These are phyloP conservation scores for Colletotrichum abscissum DNA, from an alignment of 2,329 filamentous ascomycete genomes.

Conservation along the genomic window DNA sequence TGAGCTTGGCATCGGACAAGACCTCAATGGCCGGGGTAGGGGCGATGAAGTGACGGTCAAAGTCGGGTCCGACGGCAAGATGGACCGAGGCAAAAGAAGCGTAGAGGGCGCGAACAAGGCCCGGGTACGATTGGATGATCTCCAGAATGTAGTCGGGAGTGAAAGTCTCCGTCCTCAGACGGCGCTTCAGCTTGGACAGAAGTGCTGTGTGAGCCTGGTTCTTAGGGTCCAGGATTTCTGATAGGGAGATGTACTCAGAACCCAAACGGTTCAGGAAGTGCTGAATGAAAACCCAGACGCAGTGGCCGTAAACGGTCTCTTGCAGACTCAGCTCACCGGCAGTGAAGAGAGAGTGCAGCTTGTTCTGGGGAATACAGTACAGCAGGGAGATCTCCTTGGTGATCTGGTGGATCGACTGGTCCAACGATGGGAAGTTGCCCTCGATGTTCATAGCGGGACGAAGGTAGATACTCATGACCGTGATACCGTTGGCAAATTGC, in stretches of 20 bases:
- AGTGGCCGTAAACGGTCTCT: conserved; percentile 97
- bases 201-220: conserved; percentile 58
- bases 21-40: conserved; percentile 73
- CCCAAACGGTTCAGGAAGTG: conserved; percentile 97
- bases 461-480: conserved; percentile 95
- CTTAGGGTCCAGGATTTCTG: conserved; percentile 80
- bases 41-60: conserved; percentile 61
- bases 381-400: conserved; percentile 97
- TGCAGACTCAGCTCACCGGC: conserved; percentile 89
- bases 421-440: conserved; percentile 78
- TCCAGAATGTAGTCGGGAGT: conserved; percentile 98
- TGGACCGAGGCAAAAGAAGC: conserved; percentile 92
- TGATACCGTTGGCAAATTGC: conserved; percentile 98
- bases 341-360: conserved; percentile 90
- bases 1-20: conserved; percentile 78
- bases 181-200: conserved; percentile 84
- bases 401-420: conserved; percentile 97
- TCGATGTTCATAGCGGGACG: conserved; percentile 73
- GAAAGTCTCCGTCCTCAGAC: conserved; percentile 95
- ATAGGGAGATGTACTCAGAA: conserved; percentile 89
- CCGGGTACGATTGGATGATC: conserved; percentile 92
- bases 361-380: conserved; percentile 98
- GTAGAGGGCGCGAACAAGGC: conserved; percentile 88
- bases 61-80: conserved; percentile 65
- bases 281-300: conserved; percentile 96